These are phyloP conservation scores for Fusarium sambucinum DNA, from an alignment of 2,329 filamentous ascomycete species.

Conservation along the genomic window DNA sequence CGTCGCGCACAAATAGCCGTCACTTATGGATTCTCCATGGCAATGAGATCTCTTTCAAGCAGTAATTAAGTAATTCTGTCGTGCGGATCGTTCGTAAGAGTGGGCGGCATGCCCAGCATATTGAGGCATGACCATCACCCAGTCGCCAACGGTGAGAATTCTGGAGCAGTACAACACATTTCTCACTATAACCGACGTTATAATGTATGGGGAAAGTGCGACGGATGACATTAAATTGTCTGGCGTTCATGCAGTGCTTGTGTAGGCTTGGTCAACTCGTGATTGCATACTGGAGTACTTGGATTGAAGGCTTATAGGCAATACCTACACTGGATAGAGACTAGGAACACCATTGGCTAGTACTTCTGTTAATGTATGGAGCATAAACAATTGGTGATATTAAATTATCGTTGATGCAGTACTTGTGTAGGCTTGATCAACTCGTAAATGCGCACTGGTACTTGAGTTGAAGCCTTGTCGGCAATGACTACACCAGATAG, in stretches of 20 bases:
- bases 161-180: background rate
- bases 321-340: too few relatives aligned
- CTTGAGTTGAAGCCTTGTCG: background rate
- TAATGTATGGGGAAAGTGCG: background rate
- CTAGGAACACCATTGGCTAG: too few relatives aligned
- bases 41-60: background rate
- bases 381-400: too few relatives aligned
- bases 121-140: background rate
- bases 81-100: background rate
- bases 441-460: background rate
- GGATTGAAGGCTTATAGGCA: too few relatives aligned
- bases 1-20: background rate
- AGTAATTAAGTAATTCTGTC: background rate
- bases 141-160: background rate
- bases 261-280: too few relatives aligned
- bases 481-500: background rate
- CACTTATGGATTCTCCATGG: background rate
- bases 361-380: too few relatives aligned
- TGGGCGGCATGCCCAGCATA: background rate
- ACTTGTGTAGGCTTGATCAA: background rate
- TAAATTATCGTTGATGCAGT: background rate
- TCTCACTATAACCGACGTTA: accelerated
- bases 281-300: too few relatives aligned
- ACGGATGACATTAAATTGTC: background rate
- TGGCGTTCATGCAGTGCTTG: background rate